Percentiles rank a stretch among this genome's conserved stretches.
These are phyloP conservation scores for Heritiera littoralis DNA, from an alignment of 345 rosid genomes.

Conservation along the genomic window DNA sequence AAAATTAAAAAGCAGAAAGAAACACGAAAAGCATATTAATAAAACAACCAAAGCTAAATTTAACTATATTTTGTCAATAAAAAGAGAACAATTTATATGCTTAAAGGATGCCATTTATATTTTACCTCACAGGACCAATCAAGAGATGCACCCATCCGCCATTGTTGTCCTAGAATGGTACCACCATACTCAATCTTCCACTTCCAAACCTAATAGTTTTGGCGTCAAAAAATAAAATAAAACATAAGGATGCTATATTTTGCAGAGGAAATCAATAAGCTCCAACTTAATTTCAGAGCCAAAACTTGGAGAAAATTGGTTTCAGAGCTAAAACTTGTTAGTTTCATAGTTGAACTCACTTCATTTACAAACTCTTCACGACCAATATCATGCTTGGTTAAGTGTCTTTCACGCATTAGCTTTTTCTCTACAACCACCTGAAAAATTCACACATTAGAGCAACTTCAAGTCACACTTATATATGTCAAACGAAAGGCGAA, in stretches of 20 bases:
- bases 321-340: background rate
- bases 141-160: slow-evolving; percentile 89
- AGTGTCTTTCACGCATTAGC: slow-evolving; percentile 70
- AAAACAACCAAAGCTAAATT: slow-evolving; percentile 2
- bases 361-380: slow-evolving; percentile 82
- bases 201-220: slow-evolving; percentile 74
- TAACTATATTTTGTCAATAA: background rate
- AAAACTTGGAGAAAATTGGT: background rate
- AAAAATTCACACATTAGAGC: background rate
- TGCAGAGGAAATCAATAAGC: slow-evolving; percentile 12
- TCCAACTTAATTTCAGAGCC: background rate
- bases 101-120: background rate
- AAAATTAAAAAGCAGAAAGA: slow-evolving; percentile 8
- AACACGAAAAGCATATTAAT: slow-evolving; percentile 7
- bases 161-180: slow-evolving; percentile 64
- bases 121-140: slow-evolving; percentile 99
- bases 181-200: slow-evolving; percentile 86
- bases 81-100: background rate
- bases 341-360: slow-evolving; percentile 44
- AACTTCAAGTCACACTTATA: slow-evolving; percentile 12
- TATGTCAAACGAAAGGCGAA: background rate
- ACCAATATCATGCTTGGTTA: slow-evolving; percentile 90
- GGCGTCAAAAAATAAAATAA: slow-evolving; percentile 17
- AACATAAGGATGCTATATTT: background rate
- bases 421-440: slow-evolving; percentile 93